These are phyloP conservation scores for Capsella bursapastoris DNA, from an alignment of 345 rosid species.

Conservation along the genomic window DNA sequence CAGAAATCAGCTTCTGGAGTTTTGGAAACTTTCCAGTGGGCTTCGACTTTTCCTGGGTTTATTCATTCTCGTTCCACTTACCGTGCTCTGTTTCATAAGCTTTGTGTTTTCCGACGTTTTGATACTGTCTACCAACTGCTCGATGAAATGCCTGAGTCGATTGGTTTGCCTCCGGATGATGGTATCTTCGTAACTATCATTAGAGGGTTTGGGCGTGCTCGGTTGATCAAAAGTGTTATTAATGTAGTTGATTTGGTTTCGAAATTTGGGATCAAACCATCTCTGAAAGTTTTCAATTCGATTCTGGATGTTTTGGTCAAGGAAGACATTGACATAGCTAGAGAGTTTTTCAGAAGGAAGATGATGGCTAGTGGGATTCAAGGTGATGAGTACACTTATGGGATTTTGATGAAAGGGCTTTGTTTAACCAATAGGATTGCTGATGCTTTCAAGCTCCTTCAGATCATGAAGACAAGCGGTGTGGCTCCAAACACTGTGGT, in stretches of 20 bases:
- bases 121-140: conserved; percentile 70
- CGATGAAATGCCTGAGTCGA: conserved; percentile 79
- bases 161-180: conserved; percentile 74
- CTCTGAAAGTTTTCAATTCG: conserved; percentile 70
- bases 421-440: conserved; percentile 84
- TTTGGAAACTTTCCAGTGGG: conserved; percentile 79
- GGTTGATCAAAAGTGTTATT: conserved; percentile 53
- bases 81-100: conserved; percentile 65
- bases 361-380: conserved; percentile 72
- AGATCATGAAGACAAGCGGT: conserved; percentile 60
- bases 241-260: conserved; percentile 60
- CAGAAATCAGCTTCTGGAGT: conserved; percentile 70
- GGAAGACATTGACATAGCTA: conserved; percentile 87
- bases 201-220: conserved; percentile 73
- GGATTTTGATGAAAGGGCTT: conserved; percentile 92
- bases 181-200: conserved; percentile 64
- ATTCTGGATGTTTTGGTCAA: conserved; percentile 80
- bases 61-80: conserved; percentile 81
- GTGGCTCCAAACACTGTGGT: conserved; percentile 64
- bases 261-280: conserved; percentile 57
- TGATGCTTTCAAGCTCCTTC: conserved; percentile 87
- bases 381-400: conserved; percentile 85
- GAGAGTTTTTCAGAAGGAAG: conserved; percentile 70
- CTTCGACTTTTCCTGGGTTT: conserved; percentile 63
- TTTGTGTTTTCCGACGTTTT: conserved; percentile 68